Evolutionary conservation across 148 eudicot species (phyloP).

Genomic region (Nyssa sinensis): DNA sequence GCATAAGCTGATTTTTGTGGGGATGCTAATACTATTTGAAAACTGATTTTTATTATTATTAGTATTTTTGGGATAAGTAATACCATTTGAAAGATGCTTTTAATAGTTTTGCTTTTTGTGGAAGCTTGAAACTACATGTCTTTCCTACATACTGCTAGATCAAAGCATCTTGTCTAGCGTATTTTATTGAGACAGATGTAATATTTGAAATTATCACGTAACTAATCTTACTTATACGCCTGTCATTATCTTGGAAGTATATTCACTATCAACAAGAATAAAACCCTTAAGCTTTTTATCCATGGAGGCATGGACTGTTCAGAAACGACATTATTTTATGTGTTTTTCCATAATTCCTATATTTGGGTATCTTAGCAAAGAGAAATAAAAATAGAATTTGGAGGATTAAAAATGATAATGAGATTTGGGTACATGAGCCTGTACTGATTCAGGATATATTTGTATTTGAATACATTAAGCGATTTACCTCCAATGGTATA

Average conservation of each 20-base stretch:
- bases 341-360: background rate
- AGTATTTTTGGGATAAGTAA: background rate
- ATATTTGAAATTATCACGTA: background rate
- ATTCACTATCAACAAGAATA: background rate
- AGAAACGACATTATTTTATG: background rate
- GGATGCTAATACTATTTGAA: background rate
- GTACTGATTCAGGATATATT: too few relatives aligned
- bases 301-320: too few relatives aligned
- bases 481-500: too few relatives aligned
- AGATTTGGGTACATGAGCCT: too few relatives aligned
- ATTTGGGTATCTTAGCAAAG: background rate
- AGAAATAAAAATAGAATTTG: too few relatives aligned
- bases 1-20: background rate
- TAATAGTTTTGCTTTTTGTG: background rate
- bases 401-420: too few relatives aligned
- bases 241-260: background rate
- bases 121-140: background rate
- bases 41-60: background rate
- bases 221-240: background rate
- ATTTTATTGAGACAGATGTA: background rate
- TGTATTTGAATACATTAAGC: too few relatives aligned
- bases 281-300: background rate
- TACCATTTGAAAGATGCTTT: background rate
- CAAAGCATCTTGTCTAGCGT: background rate
- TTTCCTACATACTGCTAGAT: background rate